Base-by-base conservation (phyloP, 2,329 filamentous ascomycete genomes). In the Fusarium euwallaceae region DNA sequence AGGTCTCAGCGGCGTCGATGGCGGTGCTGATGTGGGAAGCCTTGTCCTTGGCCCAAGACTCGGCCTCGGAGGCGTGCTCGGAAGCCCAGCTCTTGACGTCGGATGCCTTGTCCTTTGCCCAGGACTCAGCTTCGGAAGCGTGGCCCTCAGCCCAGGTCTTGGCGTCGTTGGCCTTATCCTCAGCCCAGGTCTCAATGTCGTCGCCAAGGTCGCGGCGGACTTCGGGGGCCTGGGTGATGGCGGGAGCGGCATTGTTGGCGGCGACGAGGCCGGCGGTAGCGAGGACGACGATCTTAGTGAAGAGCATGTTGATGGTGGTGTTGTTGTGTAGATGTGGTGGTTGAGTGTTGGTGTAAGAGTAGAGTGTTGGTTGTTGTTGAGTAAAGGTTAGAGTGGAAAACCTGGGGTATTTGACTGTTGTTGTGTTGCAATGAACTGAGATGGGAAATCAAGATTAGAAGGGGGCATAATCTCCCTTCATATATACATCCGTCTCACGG, bases 241-340 rank as follows among this genome's bases (percentile, higher is more conserved):
- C 39, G 22, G 71, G 66, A 11, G 66, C 5, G 22, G 67, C 61
- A 43, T 59, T 7, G 11, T 64, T 55, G 34, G 66, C 78, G 43
- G 78, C 78, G 43, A 65, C 76, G 51, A 78, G 58, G 66, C 73
- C 65, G 45, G 76, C 78, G 20, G 67, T 29, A 16, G 78, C 60
- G 55, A 79, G 64, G 14, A 79, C 55, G 20, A 69, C 53, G 70
- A 78, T 32, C 69, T 79, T 78, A 58, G 69, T 67, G 76, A 75
- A 78, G 37, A 56, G 78, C 78, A 79, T 79, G 22, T 8, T 74
- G 62, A 66, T 16, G 34, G 58, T 61, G 22, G n/a, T 27, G 39
- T 62, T 20, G 24, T 56, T 36, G 60, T 22, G 32, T 12, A 36
- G 34, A 36, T 67, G 66, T 58, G 27, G 43, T 61, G 24, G 29